phyloP scores from a whole-genome alignment of 1,139 yeast species.

The Lodderomyces margitis region DNA sequence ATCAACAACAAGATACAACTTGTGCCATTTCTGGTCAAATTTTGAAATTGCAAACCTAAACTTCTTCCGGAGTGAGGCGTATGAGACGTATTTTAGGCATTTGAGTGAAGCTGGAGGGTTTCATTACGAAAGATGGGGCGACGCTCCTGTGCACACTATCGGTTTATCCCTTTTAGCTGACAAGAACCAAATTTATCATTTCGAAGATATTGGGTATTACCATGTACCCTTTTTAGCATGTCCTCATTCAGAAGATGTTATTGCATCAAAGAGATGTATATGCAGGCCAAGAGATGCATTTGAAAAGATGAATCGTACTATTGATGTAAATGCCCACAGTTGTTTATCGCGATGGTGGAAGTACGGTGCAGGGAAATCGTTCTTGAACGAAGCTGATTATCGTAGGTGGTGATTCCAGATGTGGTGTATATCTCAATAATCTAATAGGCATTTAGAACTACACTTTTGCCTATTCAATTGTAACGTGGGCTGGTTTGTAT shows the following conservation, averaged over 20 bases:
- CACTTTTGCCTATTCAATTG: too few species aligned
- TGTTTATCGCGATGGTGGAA: slow-evolving; percentile 90
- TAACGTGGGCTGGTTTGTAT: too few species aligned
- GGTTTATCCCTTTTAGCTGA: slow-evolving; percentile 70
- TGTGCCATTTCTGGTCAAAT: slow-evolving; percentile 96
- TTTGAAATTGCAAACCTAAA: slow-evolving; percentile 83
- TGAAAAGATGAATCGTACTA: slow-evolving; percentile 27
- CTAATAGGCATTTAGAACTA: too few species aligned
- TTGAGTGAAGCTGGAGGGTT: slow-evolving; percentile 80
- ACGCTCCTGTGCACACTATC: slow-evolving; percentile 92
- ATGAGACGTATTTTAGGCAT: slow-evolving; percentile 64
- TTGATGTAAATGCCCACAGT: slow-evolving; percentile 64
- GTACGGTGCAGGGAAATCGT: slow-evolving; percentile 56
- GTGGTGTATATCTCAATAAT: too few species aligned
- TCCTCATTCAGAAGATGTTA: slow-evolving; percentile 56
- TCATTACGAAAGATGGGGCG: slow-evolving; percentile 96
- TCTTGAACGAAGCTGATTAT: slow-evolving; percentile 39
- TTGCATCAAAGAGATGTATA: slow-evolving; percentile 63
- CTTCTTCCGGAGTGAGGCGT: slow-evolving; percentile 73
- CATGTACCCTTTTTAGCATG: slow-evolving; percentile 85
- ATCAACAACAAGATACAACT: slow-evolving; percentile 61
- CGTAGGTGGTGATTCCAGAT: slow-evolving; percentile 6
- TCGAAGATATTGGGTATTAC: slow-evolving; percentile 85
- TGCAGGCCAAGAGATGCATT: slow-evolving; percentile 49
- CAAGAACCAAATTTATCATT: slow-evolving; percentile 71